Conservation (phyloP, 257 asterid genomes). For the Fraxinus pennsylvanica region DNA sequence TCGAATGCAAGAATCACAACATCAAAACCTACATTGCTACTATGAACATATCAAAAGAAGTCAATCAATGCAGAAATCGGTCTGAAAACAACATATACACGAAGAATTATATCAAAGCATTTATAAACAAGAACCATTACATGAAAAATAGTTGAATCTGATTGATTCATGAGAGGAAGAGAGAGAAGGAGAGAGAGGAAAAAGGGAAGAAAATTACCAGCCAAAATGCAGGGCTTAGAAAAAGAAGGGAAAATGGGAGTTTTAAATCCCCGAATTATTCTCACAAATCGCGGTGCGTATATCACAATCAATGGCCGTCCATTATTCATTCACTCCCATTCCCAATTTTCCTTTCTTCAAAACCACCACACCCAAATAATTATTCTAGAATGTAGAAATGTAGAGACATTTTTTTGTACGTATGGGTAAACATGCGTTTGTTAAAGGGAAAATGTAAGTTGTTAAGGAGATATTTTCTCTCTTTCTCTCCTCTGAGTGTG, state of each 20-base stretch:
- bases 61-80: neutral
- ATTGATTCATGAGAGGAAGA: constrained; percentile 26
- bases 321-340: constrained; percentile 21
- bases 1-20: neutral
- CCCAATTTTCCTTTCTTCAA: constrained; percentile 20
- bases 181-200: constrained; percentile 24
- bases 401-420: constrained; percentile 6
- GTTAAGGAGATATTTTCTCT: neutral
- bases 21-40: constrained; percentile 1
- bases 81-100: neutral
- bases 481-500: constrained; percentile 4
- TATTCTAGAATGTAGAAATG: neutral
- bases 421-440: neutral
- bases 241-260: constrained; percentile 24
- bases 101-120: neutral
- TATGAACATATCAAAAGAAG: neutral
- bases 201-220: constrained; percentile 25
- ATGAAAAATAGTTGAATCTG: constrained; percentile 20
- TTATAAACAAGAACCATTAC: constrained; percentile 5
- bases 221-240: constrained; percentile 38
- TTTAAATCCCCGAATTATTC: constrained; percentile 28
- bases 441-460: neutral
- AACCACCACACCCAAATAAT: constrained; percentile 5
- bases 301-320: constrained; percentile 37
- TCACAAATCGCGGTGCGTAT: constrained; percentile 24